Evolutionary conservation across 805 yeast species (phyloP).

Genomic region (Ogataea ganodermae): DNA sequence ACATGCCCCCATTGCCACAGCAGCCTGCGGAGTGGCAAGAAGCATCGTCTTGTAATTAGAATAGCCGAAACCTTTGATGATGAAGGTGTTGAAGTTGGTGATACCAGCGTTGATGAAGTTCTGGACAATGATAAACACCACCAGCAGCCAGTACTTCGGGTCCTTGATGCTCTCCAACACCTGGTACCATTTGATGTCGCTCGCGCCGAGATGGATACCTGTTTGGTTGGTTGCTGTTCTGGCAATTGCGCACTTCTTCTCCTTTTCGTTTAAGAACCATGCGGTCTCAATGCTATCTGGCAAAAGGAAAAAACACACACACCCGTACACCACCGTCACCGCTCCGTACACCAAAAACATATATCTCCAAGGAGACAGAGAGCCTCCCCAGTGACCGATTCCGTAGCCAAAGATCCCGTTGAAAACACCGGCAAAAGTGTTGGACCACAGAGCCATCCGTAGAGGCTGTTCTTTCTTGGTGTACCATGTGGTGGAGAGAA

Average conservation of each 20-base stretch:
- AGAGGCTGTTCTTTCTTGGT: slow-evolving; percentile 36
- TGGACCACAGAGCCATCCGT: slow-evolving; percentile 35
- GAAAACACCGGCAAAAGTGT: slow-evolving; percentile 34
- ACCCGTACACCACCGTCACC: slow-evolving; percentile 36
- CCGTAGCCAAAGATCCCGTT: slow-evolving; percentile 38
- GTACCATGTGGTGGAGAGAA: slow-evolving; percentile 39
- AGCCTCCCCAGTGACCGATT: slow-evolving; percentile 30
- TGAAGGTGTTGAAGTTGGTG: slow-evolving; percentile 48
- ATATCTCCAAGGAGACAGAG: slow-evolving; percentile 34
- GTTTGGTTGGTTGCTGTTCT: slow-evolving; percentile 38
- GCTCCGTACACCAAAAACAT: slow-evolving; percentile 38
- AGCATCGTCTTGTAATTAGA: slow-evolving; percentile 38
- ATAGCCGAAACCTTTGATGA: slow-evolving; percentile 42
- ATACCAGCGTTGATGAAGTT: slow-evolving; percentile 61
- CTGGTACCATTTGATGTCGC: slow-evolving; percentile 32
- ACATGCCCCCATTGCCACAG: slow-evolving; percentile 40
- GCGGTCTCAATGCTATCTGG: slow-evolving; percentile 39
- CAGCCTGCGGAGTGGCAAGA: slow-evolving; percentile 36
- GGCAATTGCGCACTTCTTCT: slow-evolving; percentile 37
- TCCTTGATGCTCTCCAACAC: slow-evolving; percentile 35
- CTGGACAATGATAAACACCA: slow-evolving; percentile 39
- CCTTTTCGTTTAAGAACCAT: slow-evolving; percentile 38
- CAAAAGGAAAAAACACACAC: slow-evolving; percentile 29
- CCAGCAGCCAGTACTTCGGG: slow-evolving; percentile 35
- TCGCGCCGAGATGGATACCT: slow-evolving; percentile 42